Evolutionary conservation across 495 filamentous ascomycete species (phyloP).

Genomic region (Neurospora intermedia): DNA sequence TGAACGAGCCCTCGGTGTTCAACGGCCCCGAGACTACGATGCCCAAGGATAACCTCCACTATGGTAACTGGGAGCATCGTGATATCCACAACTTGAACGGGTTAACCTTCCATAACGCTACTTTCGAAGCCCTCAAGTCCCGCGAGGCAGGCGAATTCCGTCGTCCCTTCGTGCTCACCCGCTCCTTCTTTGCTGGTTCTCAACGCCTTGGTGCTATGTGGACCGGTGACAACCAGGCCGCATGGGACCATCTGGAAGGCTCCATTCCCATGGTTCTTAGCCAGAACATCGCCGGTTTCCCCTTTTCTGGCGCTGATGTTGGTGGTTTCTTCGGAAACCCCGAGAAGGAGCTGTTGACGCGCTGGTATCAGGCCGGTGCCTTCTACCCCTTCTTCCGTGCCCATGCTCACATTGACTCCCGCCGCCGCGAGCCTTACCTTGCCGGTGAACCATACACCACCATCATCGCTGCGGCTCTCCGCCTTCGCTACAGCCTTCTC

Average conservation of each 20-base stretch:
- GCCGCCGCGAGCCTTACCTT: conserved; percentile 88
- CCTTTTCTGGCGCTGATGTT: conserved; percentile 91
- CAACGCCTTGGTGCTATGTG: conserved; percentile 92
- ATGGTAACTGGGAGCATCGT: conserved; percentile 89
- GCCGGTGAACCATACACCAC: conserved; percentile 70
- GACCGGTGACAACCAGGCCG: conserved; percentile 94
- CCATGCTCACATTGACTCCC: conserved; percentile 95
- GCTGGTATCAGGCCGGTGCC: conserved; percentile 94
- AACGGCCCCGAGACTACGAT: conserved; percentile 95
- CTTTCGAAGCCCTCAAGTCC: conserved; percentile 68
- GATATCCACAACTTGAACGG: conserved; percentile 95
- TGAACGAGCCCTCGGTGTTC: conserved; percentile 99
- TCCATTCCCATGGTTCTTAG: conserved; percentile 87
- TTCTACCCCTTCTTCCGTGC: conserved; percentile 99
- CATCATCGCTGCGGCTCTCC: conserved; percentile 79
- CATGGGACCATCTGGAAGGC: conserved; percentile 79
- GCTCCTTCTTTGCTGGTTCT: conserved; percentile 80
- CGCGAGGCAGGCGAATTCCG: conserved; percentile 67
- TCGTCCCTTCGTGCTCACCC: conserved; percentile 84
- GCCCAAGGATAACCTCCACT: conserved; percentile 93
- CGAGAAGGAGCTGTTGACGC: conserved; percentile 73
- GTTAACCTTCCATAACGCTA: conserved; percentile 87
- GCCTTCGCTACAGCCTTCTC: conserved; percentile 79
- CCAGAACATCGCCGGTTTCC: conserved; percentile 85
- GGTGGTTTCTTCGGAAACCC: conserved; percentile 98